phyloP scores from a whole-genome alignment of 2,329 filamentous ascomycete genomes.

The Stylonectria norvegica region DNA sequence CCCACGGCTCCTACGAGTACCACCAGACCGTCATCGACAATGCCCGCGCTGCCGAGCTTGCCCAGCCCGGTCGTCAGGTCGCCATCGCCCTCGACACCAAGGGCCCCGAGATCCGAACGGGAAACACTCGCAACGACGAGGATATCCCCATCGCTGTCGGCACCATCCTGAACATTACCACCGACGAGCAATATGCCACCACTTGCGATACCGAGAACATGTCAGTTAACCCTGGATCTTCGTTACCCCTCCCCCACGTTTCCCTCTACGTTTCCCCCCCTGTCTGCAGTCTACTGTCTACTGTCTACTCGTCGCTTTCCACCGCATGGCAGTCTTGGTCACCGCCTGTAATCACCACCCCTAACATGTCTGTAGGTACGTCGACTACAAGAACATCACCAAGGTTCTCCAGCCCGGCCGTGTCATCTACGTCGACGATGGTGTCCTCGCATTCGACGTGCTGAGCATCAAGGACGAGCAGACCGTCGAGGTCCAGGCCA shows the following conservation, averaged over 20 bases:
- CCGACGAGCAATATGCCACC: constrained; percentile 86
- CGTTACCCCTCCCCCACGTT: constrained; percentile 1
- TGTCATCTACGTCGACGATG: constrained; percentile 97
- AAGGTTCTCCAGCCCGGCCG: constrained; percentile 91
- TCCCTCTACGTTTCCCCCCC: no score
- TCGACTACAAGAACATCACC: constrained; percentile 99
- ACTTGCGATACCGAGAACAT: constrained; percentile 88
- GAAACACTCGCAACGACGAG: constrained; percentile 75
- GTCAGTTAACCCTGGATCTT: constrained; percentile 49
- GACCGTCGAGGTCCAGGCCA: constrained; percentile 79
- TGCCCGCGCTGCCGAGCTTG: constrained; percentile 78
- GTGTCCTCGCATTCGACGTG: constrained; percentile 95
- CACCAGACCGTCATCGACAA: constrained; percentile 98
- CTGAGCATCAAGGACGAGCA: constrained; percentile 82
- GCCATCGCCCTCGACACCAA: constrained; percentile 87
- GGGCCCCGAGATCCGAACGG: constrained; percentile 60
- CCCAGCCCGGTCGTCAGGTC: constrained; percentile 76
- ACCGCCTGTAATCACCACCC: neutral
- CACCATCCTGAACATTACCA: constrained; percentile 90
- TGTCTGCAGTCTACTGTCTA: no score
- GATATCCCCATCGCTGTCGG: constrained; percentile 85
- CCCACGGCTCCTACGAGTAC: constrained; percentile 77
- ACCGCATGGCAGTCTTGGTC: neutral
- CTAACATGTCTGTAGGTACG: constrained; percentile 69
- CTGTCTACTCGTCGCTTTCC: no score